A percentile compares a stretch with the other conserved stretches of the same genome.
Conservation (phyloP, 257 asterid species). For the Gentiana dahurica region DNA sequence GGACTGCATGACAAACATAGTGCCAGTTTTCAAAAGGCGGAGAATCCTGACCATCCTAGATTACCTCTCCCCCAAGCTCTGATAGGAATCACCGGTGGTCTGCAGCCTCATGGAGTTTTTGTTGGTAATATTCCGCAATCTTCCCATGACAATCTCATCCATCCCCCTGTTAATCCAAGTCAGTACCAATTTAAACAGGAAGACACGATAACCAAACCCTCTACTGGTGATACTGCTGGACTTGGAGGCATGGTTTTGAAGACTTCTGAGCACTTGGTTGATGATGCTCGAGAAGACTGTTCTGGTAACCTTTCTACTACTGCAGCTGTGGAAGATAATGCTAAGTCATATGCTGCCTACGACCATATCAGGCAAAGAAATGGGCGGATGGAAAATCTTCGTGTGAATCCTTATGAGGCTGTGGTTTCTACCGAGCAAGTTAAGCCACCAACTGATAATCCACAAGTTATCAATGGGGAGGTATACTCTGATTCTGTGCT, state of each 20-base stretch:
- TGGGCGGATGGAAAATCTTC: conserved; percentile 58
- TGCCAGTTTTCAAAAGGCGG: conserved; percentile 23
- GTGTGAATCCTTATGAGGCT: conserved; percentile 44
- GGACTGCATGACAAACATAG: conserved; percentile 34
- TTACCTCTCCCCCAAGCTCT: conserved; percentile 35
- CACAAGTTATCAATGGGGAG: conserved; percentile 27
- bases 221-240: conserved; percentile 29
- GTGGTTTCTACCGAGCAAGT: conserved; percentile 24
- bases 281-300: conserved; percentile 45
- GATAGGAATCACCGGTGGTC: conserved; percentile 31
- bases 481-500: conserved; percentile 11
- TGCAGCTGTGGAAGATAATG: conserved; percentile 38
- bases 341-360: conserved; percentile 22
- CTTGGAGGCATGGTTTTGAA: conserved; percentile 32
- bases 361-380: conserved; percentile 61
- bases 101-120: conserved; percentile 36
- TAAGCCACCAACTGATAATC: conserved; percentile 23
- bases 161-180: conserved; percentile 34
- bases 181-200: conserved; percentile 52
- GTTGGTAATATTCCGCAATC: conserved; percentile 38
- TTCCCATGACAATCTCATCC: conserved; percentile 32
- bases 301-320: conserved; percentile 31
- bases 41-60: conserved; percentile 41
- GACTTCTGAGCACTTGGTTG: conserved; percentile 28
- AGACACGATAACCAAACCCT: conserved; percentile 24